Evolutionary conservation across 139 green algal species (phyloP).

Genomic region (Micractinium sp.): DNA sequence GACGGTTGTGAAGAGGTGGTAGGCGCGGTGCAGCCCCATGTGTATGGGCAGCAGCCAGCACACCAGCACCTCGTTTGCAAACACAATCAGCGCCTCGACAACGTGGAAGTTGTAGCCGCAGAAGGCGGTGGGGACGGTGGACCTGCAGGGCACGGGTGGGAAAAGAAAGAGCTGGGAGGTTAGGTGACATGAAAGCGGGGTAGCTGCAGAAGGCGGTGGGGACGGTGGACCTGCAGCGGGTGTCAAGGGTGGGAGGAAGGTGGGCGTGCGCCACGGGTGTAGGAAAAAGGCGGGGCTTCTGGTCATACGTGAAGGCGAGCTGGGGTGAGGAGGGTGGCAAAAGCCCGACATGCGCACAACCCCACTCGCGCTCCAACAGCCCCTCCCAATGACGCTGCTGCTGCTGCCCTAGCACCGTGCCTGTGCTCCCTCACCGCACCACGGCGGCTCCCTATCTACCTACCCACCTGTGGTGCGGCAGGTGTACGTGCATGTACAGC

Average conservation of each 20-base stretch:
- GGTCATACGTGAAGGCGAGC: too few relatives aligned
- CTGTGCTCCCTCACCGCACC: neutral
- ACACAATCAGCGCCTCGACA: slow-evolving; percentile 84
- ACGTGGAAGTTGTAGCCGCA: slow-evolving; percentile 89
- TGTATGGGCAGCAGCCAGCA: slow-evolving; percentile 85
- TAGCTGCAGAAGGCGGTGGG: slow-evolving; percentile 88
- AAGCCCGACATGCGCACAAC: too few relatives aligned
- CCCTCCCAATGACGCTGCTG: neutral
- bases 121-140: slow-evolving; percentile 78
- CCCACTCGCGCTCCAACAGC: neutral
- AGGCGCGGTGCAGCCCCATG: slow-evolving; percentile 77
- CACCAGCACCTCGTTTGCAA: slow-evolving; percentile 89
- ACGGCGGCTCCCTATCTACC: too few relatives aligned
- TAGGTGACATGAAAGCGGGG: neutral
- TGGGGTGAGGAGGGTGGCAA: too few relatives aligned
- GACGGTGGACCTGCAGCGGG: slow-evolving; percentile 65
- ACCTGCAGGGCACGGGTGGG: slow-evolving; percentile 68
- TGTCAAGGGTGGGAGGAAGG: neutral
- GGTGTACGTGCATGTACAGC: slow-evolving; percentile 83
- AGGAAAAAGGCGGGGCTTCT: neutral
- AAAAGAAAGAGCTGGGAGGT: neutral
- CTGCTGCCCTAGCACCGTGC: too few relatives aligned
- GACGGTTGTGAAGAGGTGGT: slow-evolving; percentile 88
- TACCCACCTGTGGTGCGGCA: slow-evolving; percentile 81
- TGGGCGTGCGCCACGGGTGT: neutral